Evolutionary conservation across 2,329 filamentous ascomycete genomes (phyloP).

Genomic region (Monilinia aucupariae): DNA sequence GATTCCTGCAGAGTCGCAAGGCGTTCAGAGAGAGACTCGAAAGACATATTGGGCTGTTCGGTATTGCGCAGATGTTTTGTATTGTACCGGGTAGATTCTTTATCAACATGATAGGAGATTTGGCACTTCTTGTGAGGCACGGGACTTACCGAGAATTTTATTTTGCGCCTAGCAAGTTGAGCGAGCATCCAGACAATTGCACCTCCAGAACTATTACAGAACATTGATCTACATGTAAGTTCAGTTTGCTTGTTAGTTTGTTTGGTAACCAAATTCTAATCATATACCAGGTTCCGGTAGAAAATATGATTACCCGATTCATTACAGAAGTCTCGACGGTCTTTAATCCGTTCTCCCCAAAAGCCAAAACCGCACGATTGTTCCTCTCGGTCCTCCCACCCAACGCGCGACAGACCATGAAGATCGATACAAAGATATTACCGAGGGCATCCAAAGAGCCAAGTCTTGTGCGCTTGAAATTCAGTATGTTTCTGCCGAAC

Average conservation of each 20-base stretch:
- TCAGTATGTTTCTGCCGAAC: slow-evolving; percentile 55
- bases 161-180: slow-evolving; percentile 6
- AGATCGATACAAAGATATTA: slow-evolving; percentile 71
- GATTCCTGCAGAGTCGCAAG: slow-evolving; percentile 56
- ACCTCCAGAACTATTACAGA: not conserved
- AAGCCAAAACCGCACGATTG: slow-evolving; percentile 75
- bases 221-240: slow-evolving; percentile 9
- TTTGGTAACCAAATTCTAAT: not conserved
- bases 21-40: slow-evolving; percentile 58
- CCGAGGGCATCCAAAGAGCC: slow-evolving; percentile 63
- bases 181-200: slow-evolving; percentile 1
- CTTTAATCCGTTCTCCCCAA: slow-evolving; percentile 86
- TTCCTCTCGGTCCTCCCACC: slow-evolving; percentile 83
- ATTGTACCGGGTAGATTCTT: not conserved
- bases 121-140: not conserved
- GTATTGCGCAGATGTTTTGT: not conserved
- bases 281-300: not conserved
- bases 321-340: slow-evolving; percentile 77
- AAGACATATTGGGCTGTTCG: slow-evolving; percentile 43
- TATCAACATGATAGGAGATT: not conserved
- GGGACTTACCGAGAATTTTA: slow-evolving; percentile 9
- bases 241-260: not conserved
- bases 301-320: slow-evolving; percentile 75
- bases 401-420: slow-evolving; percentile 69
- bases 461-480: slow-evolving; percentile 70